Evolutionary conservation across 1,284 basidiomycete species (phyloP).

Genomic region (Pyrrhoderma noxium): DNA sequence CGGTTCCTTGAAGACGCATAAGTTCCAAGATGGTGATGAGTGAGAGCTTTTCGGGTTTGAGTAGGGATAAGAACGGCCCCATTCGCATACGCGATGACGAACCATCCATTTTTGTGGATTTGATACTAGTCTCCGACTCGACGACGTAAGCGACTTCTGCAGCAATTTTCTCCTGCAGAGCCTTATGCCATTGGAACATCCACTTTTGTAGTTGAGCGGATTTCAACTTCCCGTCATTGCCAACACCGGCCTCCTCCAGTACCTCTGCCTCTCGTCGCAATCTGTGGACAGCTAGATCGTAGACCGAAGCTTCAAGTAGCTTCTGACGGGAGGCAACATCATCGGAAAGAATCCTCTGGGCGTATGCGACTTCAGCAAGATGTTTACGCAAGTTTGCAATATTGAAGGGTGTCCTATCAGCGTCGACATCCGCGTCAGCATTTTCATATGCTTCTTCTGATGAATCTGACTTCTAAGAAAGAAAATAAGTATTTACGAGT

Average conservation of each 20-base stretch:
- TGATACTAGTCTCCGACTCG: conserved; percentile 30
- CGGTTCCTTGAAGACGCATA: conserved; percentile 76
- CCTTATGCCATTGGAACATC: conserved; percentile 88
- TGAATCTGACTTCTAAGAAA: conserved; percentile 18
- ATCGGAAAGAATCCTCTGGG: conserved; percentile 56
- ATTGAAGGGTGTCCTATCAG: conserved; percentile 60
- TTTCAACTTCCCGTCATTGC: conserved; percentile 44
- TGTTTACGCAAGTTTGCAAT: conserved; percentile 60
- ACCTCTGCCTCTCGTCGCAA: conserved; percentile 59
- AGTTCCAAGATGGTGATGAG: conserved; percentile 88
- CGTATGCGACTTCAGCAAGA: conserved; percentile 53
- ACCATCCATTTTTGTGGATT: conserved; percentile 19
- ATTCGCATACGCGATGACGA: conserved; percentile 24
- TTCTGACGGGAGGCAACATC: conserved; percentile 73
- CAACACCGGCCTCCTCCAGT: conserved; percentile 47
- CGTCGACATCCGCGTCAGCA: conserved; percentile 22
- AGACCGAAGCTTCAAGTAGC: conserved; percentile 77
- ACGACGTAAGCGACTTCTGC: conserved; percentile 50
- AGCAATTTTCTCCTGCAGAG: conserved; percentile 48
- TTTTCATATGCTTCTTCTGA: conserved; percentile 17
- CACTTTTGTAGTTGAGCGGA: conserved; percentile 59
- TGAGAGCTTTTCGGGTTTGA: conserved; percentile 76
- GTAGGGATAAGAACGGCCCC: conserved; percentile 65
- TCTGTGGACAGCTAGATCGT: conserved; percentile 73
- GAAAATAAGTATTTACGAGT: background rate